Percentiles rank a stretch among this genome's conserved stretches.
Conservation (phyloP, 108 stramenopile species). For the Parietichytrium sp. region DNA sequence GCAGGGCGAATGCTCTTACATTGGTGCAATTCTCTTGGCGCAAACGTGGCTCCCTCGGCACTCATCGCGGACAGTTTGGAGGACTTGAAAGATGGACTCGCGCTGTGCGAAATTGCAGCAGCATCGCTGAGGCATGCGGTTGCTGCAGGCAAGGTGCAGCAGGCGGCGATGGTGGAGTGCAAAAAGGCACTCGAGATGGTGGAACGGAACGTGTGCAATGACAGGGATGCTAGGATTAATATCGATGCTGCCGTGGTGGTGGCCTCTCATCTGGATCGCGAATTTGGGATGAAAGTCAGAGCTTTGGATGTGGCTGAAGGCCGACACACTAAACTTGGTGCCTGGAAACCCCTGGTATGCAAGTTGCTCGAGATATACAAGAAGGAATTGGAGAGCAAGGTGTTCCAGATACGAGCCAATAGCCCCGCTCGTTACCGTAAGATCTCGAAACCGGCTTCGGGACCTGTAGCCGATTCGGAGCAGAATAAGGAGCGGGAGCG, state of each 20-base stretch:
- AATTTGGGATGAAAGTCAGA: no score
- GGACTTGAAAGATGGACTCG: background rate
- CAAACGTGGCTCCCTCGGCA: background rate
- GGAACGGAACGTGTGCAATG: background rate
- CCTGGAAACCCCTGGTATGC: no score
- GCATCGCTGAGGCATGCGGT: background rate
- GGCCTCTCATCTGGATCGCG: no score
- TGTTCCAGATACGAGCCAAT: no score
- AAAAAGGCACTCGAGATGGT: background rate
- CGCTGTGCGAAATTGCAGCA: constrained; percentile 6
- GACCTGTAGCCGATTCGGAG: no score
- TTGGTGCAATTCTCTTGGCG: background rate
- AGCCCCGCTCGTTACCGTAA: no score
- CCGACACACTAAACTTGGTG: background rate
- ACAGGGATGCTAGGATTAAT: background rate
- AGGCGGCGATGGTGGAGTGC: background rate
- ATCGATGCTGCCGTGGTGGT: no score
- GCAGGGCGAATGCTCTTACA: no score
- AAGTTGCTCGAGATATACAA: no score
- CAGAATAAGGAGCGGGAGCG: no score
- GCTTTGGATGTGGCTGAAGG: background rate
- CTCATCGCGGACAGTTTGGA: constrained; percentile 12
- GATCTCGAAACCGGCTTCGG: no score
- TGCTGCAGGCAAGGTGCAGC: background rate
- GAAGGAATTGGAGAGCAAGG: no score